phyloP scores from a whole-genome alignment of 116 monocot genomes.

The Dioscorea cayenensis region DNA sequence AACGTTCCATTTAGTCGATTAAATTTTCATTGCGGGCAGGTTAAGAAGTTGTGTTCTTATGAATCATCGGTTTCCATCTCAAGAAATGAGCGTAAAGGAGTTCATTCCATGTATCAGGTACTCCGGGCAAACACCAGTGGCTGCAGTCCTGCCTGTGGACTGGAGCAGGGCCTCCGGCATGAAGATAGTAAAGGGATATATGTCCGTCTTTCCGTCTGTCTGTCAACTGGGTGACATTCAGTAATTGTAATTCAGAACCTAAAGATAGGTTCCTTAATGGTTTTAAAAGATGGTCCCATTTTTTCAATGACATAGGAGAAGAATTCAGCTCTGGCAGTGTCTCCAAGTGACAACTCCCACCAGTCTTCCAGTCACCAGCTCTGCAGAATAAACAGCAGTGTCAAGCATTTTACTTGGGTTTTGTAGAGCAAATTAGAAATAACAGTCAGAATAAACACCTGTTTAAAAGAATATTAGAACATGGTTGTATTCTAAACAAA shows the following conservation, averaged over 20 bases:
- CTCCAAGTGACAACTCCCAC: slow-evolving; percentile 81
- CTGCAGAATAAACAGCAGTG: slow-evolving; percentile 15
- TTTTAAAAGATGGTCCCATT: slow-evolving; percentile 32
- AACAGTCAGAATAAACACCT: too few relatives aligned
- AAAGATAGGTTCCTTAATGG: slow-evolving; percentile 22
- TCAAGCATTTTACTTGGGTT: too few relatives aligned
- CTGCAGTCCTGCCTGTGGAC: slow-evolving; percentile 81
- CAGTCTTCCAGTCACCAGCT: slow-evolving; percentile 82
- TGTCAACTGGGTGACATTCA: slow-evolving; percentile 72
- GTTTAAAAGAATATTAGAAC: too few relatives aligned
- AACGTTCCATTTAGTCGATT: too few relatives aligned
- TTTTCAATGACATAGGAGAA: slow-evolving; percentile 11
- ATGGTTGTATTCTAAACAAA: too few relatives aligned
- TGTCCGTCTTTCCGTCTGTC: slow-evolving; percentile 74
- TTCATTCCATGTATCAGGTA: slow-evolving; percentile 95
- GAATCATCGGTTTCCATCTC: slow-evolving; percentile 7
- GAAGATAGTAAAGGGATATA: slow-evolving; percentile 63
- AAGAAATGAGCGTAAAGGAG: slow-evolving; percentile 58
- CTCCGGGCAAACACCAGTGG: slow-evolving; percentile 94
- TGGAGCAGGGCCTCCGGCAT: slow-evolving; percentile 30
- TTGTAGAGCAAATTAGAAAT: too few relatives aligned
- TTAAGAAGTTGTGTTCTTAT: background rate
- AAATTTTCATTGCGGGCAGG: too few relatives aligned
- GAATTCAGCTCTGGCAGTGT: slow-evolving; percentile 41
- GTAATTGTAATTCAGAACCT: slow-evolving; percentile 21